Conservation (phyloP, 257 asterid species). For the Solanum lycopersicoides region DNA sequence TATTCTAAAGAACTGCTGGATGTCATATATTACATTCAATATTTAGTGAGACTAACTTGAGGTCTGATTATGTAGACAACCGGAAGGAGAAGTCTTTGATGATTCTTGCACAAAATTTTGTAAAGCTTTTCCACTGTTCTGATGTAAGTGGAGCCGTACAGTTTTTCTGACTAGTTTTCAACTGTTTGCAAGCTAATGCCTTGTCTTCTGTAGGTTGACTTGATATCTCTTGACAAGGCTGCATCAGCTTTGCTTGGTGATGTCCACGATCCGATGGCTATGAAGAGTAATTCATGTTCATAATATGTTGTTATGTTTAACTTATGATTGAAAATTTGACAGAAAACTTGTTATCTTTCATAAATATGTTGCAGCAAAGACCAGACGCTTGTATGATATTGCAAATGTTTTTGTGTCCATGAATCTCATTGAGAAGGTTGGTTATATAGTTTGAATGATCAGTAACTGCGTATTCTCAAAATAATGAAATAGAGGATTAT, state of each 20-base stretch:
- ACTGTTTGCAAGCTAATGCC: not conserved
- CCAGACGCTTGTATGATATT: constrained; percentile 62
- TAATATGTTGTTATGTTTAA: not conserved
- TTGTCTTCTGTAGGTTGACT: constrained; percentile 35
- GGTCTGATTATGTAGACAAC: constrained; percentile 29
- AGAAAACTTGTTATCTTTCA: not conserved
- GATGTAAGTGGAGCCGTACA: constrained; percentile 34
- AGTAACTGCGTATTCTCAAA: not conserved
- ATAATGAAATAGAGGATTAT: not conserved
- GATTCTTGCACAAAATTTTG: constrained; percentile 49
- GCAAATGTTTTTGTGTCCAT: constrained; percentile 57
- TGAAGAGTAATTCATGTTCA: constrained; percentile 42
- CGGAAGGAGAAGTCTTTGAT: constrained; percentile 52
- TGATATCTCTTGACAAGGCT: constrained; percentile 47
- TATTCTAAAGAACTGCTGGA: not conserved
- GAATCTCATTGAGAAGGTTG: constrained; percentile 64
- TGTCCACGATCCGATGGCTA: constrained; percentile 26
- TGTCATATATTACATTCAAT: not conserved
- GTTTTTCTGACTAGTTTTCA: not conserved
- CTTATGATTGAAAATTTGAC: not conserved
- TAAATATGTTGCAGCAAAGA: constrained; percentile 38
- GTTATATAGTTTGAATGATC: constrained; percentile 1
- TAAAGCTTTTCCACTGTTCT: constrained; percentile 54
- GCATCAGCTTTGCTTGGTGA: constrained; percentile 56
- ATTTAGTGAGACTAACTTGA: not conserved